Base-by-base conservation (phyloP, 2,329 filamentous ascomycete species). In the Teratosphaeria epicoccoides region DNA sequence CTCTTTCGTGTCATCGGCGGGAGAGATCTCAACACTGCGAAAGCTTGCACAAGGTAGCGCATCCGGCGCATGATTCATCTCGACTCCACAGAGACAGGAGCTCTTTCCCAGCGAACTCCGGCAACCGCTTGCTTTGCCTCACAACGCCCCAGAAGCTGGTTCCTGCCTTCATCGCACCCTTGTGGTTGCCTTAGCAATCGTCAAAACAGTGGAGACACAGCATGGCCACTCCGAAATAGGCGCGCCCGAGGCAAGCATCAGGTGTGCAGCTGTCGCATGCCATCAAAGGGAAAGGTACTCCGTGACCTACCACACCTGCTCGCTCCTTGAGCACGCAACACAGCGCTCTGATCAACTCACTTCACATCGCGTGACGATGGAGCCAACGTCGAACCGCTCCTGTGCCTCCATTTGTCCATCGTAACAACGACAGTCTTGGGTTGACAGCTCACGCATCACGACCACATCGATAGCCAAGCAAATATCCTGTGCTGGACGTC, bases 361-460 rank as follows among this genome's bases (percentile, higher is more conserved):
- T 17, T 9, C n/a, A 40, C 33, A 40, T 40, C 33, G 33, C 24
- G 22, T 50, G 11, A 51, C 12, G 43, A 51, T 51, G 49, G 49
- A 47, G 49, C 28, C 49, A 17, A 47, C 28, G 17, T 51, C 44
- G 20, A 33, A 24, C 44, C 29, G 49, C 49, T 47, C 44, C 29
- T 43, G 24, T 17, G 24, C 43, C 24, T 22, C 26, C 26, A 45
- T 25, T 33, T 29, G 9, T 24, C 40, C 40, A 40, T 50, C 49
- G 49, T 50, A 50, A 24, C 40, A 25, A 22, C 14, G 37, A 23
- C 44, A 12, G 25, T n/a, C 4, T 24, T 28, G 25, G 44, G 22
- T 6, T 17, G 22, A 24, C 33, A 17, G 10, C 33, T 40, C 33
- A 40, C 33, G 11, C 7, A 22, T 6, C 6, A 40, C 33, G 10